Base-by-base conservation (phyloP, 306 rosid genomes). In the Mucuna pruriens region DNA sequence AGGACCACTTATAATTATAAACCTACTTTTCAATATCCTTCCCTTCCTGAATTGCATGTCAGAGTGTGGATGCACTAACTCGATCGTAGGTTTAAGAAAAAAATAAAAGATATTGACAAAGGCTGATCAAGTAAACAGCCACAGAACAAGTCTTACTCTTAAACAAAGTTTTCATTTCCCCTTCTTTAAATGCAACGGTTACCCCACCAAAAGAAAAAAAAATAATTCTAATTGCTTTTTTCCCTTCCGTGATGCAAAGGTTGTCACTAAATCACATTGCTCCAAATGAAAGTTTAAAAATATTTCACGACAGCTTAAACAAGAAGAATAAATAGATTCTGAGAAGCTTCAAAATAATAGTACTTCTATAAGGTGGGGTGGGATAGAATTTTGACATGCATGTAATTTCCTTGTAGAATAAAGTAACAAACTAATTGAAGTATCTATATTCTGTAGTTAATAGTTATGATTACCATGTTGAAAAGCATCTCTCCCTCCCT, bases 21-120 rank as follows among this genome's bases (percentile, higher is more conserved):
- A 38, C 61, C 76, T 40, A 42, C 67, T 68, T 82, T 70, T 83
- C 83, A 36, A 61, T 46, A 31, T 26, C 25, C 33, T 76, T 57
- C 39, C 67, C 77, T 36, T 22, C 49, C 83, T 20, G 4, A 67
- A 51, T 78, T 82, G 85, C 81, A 36, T 48, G 46, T 73, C 77
- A 78, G 38, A 67, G 76, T 82, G 84, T 61, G 42, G 84, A 82
- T 39, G 76, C 76, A 71, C 83, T 74, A 19, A 44, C 72, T 70
- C 60, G n/a, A n/a, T n/a, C n/a, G 15, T 29, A 3, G 39, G 74
- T 66, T 74, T 22, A 31, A 2, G 23, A 1, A 22, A 9, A 40
- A 17, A 0, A 55, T n/a, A 23, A 29, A 8, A 60, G 0, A 58
- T 64, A 66, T 66, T 73, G 11, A 36, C 70, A 57, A 4, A 62